Evolutionary conservation across 2,329 filamentous ascomycete species (phyloP), one percentile per base, ranked within the genome.

Genomic region (Bipolaris cookei): DNA sequence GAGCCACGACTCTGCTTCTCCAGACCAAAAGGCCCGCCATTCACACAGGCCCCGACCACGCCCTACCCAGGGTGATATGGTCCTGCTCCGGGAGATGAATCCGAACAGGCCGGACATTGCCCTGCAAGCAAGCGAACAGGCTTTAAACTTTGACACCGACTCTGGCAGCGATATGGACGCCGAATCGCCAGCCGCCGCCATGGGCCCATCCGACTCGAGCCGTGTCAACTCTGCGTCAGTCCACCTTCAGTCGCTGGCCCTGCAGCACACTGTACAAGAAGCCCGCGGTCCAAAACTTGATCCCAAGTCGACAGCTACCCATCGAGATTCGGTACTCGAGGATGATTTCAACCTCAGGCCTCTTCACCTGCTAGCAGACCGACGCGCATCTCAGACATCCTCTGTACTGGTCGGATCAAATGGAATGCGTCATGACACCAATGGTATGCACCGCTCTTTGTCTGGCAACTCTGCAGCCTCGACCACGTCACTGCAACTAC

Each of bases 101-200:
- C 86, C 87, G 68, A 86, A 86, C 69, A 81, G 81, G 64, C 86
- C 84, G 48, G 87, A 92, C 48, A 84, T 91, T 69, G 87, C 88
- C 56, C 78, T 77, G 63, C 72, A 78, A 69, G 88, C 86, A 55
- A 83, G 82, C 61, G 77, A 79, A 60, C 73, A 81, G 62, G 81
- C 84, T 20, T 78, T 90, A 45, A 74, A 76, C 37, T 77, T 76
- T 2, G 72, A 71, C 23, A 78, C 75, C 39, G 80, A 82, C 20
- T 78, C 79, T 60, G 78, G 80, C 56, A 79, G 80, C 59, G 76
- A 72, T 39, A 54, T 73, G 69, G 67, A 70, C 20, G 66, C 65
- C 20, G 63, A 61, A 6, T 62, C 63, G 11, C 55, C 57, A 37
- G 58, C 55, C 30, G 56, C 54, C 11, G 53, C 62, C 51, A 46